phyloP scores from a whole-genome alignment of 2,329 filamentous ascomycete genomes.

The Pseudopyrenochaeta lycopersici region DNA sequence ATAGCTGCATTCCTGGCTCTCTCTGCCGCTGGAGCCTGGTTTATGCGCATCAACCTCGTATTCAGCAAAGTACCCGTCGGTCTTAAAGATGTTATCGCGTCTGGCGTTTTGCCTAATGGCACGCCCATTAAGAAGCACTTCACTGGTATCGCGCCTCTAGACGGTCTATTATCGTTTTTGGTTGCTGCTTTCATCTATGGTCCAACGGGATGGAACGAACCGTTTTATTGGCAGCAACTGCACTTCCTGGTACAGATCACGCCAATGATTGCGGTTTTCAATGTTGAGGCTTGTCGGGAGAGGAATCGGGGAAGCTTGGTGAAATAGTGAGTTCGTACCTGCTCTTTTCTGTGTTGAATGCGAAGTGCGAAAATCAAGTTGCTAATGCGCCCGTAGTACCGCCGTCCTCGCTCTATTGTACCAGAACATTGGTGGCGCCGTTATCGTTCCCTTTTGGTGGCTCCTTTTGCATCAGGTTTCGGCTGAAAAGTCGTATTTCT shows the following conservation, averaged over 20 bases:
- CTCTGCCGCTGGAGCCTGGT: constrained; percentile 12
- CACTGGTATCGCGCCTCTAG: constrained; percentile 17
- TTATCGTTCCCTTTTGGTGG: constrained; percentile 22
- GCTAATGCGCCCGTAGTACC: constrained; percentile 9
- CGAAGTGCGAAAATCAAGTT: not conserved
- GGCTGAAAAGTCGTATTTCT: constrained; percentile 19
- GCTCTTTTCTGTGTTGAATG: too few species aligned
- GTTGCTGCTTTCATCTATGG: constrained; percentile 22
- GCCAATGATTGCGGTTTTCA: constrained; percentile 12
- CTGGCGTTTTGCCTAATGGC: constrained; percentile 18
- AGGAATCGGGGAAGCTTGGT: constrained; percentile 22
- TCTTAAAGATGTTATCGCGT: constrained; percentile 2
- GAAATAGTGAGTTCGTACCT: constrained; percentile 20
- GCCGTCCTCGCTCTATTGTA: constrained; percentile 18
- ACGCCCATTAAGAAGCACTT: constrained; percentile 19
- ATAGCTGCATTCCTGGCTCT: constrained; percentile 1
- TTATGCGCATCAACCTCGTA: constrained; percentile 18
- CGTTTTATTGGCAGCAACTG: constrained; percentile 25
- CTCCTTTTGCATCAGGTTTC: constrained; percentile 16
- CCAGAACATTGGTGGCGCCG: constrained; percentile 23
- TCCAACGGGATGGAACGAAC: constrained; percentile 16
- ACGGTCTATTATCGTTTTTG: constrained; percentile 16
- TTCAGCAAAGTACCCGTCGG: constrained; percentile 11
- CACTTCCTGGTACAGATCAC: constrained; percentile 22
- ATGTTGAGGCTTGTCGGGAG: constrained; percentile 25